phyloP scores from a whole-genome alignment of 78 protist species.

The Emiliania huxleyi region DNA sequence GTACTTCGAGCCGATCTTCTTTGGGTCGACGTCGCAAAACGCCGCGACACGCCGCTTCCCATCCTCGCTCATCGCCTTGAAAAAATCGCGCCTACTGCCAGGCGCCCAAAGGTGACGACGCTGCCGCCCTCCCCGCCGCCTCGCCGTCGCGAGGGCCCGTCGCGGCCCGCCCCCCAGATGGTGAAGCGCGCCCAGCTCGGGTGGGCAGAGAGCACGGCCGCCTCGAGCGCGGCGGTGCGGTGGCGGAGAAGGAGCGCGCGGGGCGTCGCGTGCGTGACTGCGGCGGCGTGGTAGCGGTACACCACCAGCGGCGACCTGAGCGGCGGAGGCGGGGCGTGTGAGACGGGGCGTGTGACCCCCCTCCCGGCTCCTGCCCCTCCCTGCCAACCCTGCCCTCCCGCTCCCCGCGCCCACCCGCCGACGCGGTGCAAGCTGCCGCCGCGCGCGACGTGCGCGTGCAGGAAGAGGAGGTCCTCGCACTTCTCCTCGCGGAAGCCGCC shows the following conservation, averaged over 20 bases:
- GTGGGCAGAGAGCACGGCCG: not conserved
- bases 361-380: too few relatives aligned
- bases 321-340: too few relatives aligned
- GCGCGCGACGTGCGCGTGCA: not conserved
- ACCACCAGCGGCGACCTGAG: not conserved
- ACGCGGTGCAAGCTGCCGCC: not conserved
- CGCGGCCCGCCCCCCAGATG: conserved; percentile 25
- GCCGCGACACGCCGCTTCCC: not conserved
- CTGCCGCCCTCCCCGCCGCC: too few relatives aligned
- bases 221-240: not conserved
- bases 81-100: not conserved
- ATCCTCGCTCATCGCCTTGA: not conserved
- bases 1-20: too few relatives aligned
- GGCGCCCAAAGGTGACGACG: too few relatives aligned
- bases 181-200: not conserved
- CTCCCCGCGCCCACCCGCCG: too few relatives aligned
- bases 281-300: not conserved
- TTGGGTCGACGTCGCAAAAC: too few relatives aligned
- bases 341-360: too few relatives aligned
- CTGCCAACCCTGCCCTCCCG: too few relatives aligned
- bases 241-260: not conserved
- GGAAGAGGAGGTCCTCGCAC: conserved; percentile 22
- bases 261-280: not conserved
- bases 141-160: too few relatives aligned
- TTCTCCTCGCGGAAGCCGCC: not conserved